phyloP scores from a whole-genome alignment of 2,329 filamentous ascomycete genomes.

The Botrytis pseudocinerea region DNA sequence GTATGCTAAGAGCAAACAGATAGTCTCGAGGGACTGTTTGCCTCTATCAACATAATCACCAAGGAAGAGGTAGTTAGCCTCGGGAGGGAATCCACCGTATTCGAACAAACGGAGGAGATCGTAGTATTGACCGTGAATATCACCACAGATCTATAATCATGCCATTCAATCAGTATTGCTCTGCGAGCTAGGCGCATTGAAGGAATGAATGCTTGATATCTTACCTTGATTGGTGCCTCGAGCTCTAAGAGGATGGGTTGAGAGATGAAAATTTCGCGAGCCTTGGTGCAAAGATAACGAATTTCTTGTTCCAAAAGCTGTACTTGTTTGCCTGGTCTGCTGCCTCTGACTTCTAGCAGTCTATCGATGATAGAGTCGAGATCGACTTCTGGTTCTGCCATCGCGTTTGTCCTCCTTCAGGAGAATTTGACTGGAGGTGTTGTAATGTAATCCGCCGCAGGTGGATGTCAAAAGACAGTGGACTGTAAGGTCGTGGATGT shows the following conservation, averaged over 20 bases:
- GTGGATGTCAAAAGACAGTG: constrained; percentile 21
- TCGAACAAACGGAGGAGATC: constrained; percentile 96
- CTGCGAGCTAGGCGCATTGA: neutral
- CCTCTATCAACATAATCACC: constrained; percentile 98
- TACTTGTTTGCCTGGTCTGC: constrained; percentile 97
- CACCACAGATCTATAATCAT: constrained; percentile 81
- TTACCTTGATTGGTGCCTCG: constrained; percentile 97
- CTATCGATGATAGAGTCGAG: constrained; percentile 99
- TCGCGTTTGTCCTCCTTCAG: constrained; percentile 46
- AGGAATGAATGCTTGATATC: neutral
- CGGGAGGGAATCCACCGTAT: constrained; percentile 95
- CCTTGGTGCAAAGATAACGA: constrained; percentile 95
- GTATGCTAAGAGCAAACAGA: constrained; percentile 93
- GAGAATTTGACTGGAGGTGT: constrained; percentile 37
- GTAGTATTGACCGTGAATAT: constrained; percentile 99
- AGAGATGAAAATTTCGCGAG: constrained; percentile 98
- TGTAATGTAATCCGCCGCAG: constrained; percentile 38
- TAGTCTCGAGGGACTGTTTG: constrained; percentile 98
- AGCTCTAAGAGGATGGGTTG: constrained; percentile 97
- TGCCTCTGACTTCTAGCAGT: constrained; percentile 94
- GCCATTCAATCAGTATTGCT: constrained; percentile 25
- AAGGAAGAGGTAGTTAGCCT: constrained; percentile 99
- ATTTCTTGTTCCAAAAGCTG: constrained; percentile 97
- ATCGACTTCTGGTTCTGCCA: constrained; percentile 90
- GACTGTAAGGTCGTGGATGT: neutral